Base-by-base conservation (phyloP, 805 yeast species). In the Candida taoyuanica region DNA sequence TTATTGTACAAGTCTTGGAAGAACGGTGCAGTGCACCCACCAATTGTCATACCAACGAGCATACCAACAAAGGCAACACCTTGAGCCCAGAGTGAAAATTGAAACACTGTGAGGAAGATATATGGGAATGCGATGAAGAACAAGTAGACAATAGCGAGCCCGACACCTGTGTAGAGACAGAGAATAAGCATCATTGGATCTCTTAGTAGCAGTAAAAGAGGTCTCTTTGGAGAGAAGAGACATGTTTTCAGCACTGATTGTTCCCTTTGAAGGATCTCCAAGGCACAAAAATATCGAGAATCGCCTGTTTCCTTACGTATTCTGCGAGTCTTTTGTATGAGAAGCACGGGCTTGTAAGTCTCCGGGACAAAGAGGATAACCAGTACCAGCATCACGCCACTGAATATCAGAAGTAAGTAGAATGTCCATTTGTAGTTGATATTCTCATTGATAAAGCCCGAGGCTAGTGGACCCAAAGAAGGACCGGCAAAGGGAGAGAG, bases 401-500 rank as follows among this genome's bases (percentile, higher is more conserved):
- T 71, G 47, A 78, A 74, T n/a, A 83, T 76, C 16, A 81, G 60
- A 50, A 81, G 59, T 7, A 78, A 72, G 49, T 73, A 73, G 50
- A 82, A 83, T 13, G 79, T 74, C 93, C 93, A 85, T 56, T 81
- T 70, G 78, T 85, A 83, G 33, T 64, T 53, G 18, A 60, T 52
- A 31, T 68, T 55, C 18, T 72, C 70, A 36, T 71, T 64, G 14
- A 74, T 65, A 16, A 73, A 77, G 24, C 78, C 78, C 34, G 81
- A 76, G 3, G 79, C 64, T 5, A 80, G 56, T 0, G 89, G 89
- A 0, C 86, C 86, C 17, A 80, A 50, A 1, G 81, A 71, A 2
- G 93, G 91, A 0, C 91, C 93, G 30, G 76, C 53, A 39, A 80
- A 73, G 3, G 86, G 85, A 3, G 79, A 70, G 14, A 81, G 63